Evolutionary conservation across 140 eudicot species (phyloP).

Genomic region (Anethum foeniculum): DNA sequence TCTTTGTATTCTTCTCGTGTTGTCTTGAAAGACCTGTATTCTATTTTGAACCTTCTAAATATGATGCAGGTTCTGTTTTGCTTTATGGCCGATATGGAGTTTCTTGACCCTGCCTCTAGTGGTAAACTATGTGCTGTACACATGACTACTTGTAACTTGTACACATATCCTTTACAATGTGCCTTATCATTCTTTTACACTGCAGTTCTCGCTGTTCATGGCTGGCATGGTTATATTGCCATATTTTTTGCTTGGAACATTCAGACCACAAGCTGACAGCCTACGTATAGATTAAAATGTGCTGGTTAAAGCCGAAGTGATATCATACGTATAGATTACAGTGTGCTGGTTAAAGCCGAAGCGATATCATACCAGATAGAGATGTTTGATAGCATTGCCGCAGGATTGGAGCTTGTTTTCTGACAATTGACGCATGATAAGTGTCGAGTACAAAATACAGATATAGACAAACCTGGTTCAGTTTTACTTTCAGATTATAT

Average conservation of each 20-base stretch:
- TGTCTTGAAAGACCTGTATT: not conserved
- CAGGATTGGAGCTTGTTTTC: conserved; percentile 1
- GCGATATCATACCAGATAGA: conserved; percentile 22
- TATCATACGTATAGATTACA: conserved; percentile 46
- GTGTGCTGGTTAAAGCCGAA: conserved; percentile 7
- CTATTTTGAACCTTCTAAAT: not conserved
- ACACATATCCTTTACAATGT: not conserved
- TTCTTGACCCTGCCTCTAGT: conserved; percentile 89
- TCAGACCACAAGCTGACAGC: conserved; percentile 52
- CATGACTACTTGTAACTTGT: not conserved
- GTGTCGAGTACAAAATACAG: conserved; percentile 3
- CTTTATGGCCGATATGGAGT: conserved; percentile 94
- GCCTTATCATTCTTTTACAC: conserved; percentile 8
- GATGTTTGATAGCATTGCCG: conserved; percentile 19
- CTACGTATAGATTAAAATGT: conserved; percentile 54
- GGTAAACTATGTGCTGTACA: conserved; percentile 28
- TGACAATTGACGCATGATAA: conserved; percentile 15
- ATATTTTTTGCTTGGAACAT: conserved; percentile 56
- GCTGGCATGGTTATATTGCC: conserved; percentile 82
- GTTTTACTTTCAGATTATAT: not conserved
- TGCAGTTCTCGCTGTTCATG: conserved; percentile 91
- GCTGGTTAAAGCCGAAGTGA: conserved; percentile 10
- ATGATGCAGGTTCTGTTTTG: conserved; percentile 58
- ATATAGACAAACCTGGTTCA: not conserved
- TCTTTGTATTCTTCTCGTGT: not conserved